Conservation (phyloP, 768 basidiomycete genomes). For the Rhizopogon salebrosus region DNA sequence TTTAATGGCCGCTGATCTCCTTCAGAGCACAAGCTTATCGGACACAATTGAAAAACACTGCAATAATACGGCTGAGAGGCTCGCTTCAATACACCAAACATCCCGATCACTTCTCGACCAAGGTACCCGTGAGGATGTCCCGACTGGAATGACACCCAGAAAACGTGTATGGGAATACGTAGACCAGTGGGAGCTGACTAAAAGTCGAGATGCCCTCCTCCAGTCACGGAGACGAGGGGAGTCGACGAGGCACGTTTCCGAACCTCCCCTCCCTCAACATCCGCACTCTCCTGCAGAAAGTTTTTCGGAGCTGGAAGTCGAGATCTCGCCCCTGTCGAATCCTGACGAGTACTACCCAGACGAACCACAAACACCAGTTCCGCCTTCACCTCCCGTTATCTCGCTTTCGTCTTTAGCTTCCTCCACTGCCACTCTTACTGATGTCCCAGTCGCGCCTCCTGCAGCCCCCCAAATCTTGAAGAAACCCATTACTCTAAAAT, state of each 20-base stretch:
- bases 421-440: conserved; percentile 25
- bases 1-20: not conserved
- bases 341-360: conserved; percentile 14
- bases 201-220: conserved; percentile 56
- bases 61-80: conserved; percentile 33
- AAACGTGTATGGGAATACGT: conserved; percentile 69
- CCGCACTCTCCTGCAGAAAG: conserved; percentile 11
- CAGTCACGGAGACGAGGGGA: conserved; percentile 40
- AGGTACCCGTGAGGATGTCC: conserved; percentile 55
- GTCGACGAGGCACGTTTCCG: conserved; percentile 22
- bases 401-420: conserved; percentile 35
- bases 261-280: conserved; percentile 35
- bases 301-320: conserved; percentile 23
- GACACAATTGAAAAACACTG: conserved; percentile 40
- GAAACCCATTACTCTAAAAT: conserved; percentile 16
- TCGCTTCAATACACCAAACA: conserved; percentile 46
- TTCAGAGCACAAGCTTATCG: conserved; percentile 38
- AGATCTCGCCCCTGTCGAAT: not conserved
- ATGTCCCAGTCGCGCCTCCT: conserved; percentile 11
- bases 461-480: conserved; percentile 12
- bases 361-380: conserved; percentile 7
- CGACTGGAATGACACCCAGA: conserved; percentile 72
- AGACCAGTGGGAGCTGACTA: conserved; percentile 69
- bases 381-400: conserved; percentile 18
- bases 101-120: conserved; percentile 48